Evolutionary conservation across 1,284 basidiomycete species (phyloP), one percentile per base, ranked within the genome.

Genomic region (Amylostereum areolatum): DNA sequence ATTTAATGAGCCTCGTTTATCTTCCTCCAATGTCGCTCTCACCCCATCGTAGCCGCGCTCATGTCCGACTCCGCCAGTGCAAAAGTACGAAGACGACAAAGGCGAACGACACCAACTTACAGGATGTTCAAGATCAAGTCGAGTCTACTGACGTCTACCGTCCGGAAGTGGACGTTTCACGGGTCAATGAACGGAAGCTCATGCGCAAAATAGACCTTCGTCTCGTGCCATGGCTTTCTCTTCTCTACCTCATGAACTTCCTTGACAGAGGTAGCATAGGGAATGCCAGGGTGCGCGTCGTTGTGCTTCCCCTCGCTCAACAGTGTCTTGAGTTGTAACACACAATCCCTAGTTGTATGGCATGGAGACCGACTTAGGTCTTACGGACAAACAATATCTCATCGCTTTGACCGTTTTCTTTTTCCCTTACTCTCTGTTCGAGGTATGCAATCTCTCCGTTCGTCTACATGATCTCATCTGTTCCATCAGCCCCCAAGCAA

Each of bases 261-360:
- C 65, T 85, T 45, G 89, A 92, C 66, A 78, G 89, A 50, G 84
- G 86, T 37, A 88, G 85, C 57, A 87, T 92, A 56, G 89, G 88
- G 62, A 91, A 91, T 66, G 86, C 86, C 9, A 82, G 80, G 68
- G 80, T 86, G 51, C 49, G 62, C 52, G 5, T 47, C n/a, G 11
- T 30, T 12, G n/a, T 43, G 4, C 4, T 5, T 7, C 4, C 24
- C 10, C 7, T 18, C 29, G 18, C 29, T 12, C 31, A 29, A 6
- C 11, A 3, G n/a, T 11, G 6, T 7, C 11, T 18, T 34, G 24
- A 11, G 11, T n/a, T 28, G 29, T 51, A 47, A 12, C 45, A 27
- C 43, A 24, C 34, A 39, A 11, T 44, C 29, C 36, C 44, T 57
- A 83, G 82, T 59, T 85, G 46, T 85, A 84, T 54, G 60, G 68